A percentile compares a stretch with the other conserved stretches of the same genome.
Conservation (phyloP, 306 rosid species). For the Castanopsis chinensis region DNA sequence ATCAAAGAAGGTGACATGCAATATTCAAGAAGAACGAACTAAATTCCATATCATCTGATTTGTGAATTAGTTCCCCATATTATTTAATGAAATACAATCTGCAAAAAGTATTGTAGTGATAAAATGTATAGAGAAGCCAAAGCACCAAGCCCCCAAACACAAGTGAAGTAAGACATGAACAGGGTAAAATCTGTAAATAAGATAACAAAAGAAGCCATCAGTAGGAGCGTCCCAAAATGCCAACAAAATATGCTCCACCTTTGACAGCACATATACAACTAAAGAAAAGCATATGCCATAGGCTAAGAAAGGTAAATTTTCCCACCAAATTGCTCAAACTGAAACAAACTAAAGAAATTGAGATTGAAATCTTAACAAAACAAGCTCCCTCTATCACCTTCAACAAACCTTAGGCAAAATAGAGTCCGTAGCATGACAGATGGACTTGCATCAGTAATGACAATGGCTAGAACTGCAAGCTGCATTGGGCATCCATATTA, state of each 20-base stretch:
- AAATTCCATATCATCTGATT: slow-evolving; percentile 76
- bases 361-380: background rate
- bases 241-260: background rate
- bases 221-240: background rate
- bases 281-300: background rate
- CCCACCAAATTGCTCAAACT: background rate
- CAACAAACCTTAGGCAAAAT: background rate
- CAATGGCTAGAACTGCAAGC: background rate
- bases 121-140: background rate
- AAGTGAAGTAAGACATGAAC: background rate
- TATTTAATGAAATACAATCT: background rate
- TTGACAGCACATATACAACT: background rate
- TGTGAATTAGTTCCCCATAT: slow-evolving; percentile 1
- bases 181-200: background rate
- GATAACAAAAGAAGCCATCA: background rate
- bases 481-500: too few relatives aligned
- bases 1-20: slow-evolving; percentile 63
- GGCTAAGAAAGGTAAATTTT: background rate
- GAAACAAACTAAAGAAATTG: too few relatives aligned
- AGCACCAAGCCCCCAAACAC: background rate
- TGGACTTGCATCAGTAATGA: background rate
- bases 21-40: slow-evolving; percentile 87
- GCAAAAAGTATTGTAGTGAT: background rate
- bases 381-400: background rate
- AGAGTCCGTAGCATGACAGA: background rate